Percentiles rank a stretch among this genome's conserved stretches.
These are phyloP conservation scores for Escallonia herrerae DNA, from an alignment of 129 eudicot genomes.

Conservation along the genomic window DNA sequence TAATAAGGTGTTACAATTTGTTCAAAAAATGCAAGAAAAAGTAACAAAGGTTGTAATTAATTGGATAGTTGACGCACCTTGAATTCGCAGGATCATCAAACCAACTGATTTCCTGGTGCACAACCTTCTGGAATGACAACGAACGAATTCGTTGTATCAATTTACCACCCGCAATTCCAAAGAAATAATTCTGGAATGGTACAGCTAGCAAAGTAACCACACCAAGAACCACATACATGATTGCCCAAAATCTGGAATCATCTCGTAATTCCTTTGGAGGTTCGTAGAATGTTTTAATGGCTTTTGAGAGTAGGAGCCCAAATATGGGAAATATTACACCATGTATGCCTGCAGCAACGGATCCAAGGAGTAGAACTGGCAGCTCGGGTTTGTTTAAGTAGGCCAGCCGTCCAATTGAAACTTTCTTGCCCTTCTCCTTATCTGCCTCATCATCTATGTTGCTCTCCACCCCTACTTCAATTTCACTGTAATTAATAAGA, in stretches of 20 bases:
- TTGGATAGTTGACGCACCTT: conserved; percentile 25
- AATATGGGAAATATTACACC: conserved; percentile 42
- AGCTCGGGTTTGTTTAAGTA: conserved; percentile 44
- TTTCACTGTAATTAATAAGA: conserved; percentile 11
- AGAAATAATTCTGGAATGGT: conserved; percentile 37
- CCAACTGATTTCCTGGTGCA: conserved; percentile 60
- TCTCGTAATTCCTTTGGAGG: conserved; percentile 19
- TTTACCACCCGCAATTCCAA: conserved; percentile 53
- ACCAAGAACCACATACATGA: conserved; percentile 37
- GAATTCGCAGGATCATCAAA: conserved; percentile 58
- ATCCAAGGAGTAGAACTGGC: conserved; percentile 35
- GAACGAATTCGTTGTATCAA: conserved; percentile 36
- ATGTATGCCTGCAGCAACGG: conserved; percentile 34
- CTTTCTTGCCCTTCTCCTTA: background rate
- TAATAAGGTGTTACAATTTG: no score
- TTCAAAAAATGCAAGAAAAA: no score
- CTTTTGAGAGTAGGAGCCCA: conserved; percentile 38
- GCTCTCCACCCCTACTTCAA: conserved; percentile 7
- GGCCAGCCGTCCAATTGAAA: conserved; percentile 25
- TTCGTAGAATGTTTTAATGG: conserved; percentile 41
- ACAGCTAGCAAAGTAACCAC: conserved; percentile 17
- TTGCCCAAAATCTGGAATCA: conserved; percentile 51
- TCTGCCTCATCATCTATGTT: background rate
- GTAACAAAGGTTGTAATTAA: background rate
- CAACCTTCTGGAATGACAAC: conserved; percentile 38